Evolutionary conservation across 2,329 filamentous ascomycete species (phyloP), one percentile per base, ranked within the genome.

Genomic region (Biscogniauxia sp.): DNA sequence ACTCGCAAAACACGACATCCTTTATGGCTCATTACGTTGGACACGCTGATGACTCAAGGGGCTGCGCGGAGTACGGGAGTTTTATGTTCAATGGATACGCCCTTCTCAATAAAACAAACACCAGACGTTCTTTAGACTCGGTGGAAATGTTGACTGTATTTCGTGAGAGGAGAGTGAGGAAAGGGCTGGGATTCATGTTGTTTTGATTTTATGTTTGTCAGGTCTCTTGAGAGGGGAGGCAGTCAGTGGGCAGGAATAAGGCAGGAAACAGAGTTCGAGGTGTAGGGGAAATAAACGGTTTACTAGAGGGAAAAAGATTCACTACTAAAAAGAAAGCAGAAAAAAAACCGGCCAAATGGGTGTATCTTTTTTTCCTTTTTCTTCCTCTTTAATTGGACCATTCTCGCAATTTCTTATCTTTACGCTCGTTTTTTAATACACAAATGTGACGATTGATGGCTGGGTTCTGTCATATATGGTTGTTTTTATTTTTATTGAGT

Each of bases 31-130:
- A 32, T 54, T 54, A 32, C 52, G 32, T 54, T 54, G 52, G 52
- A 54, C 25, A 54, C 32, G 52, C 52, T n/a, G 52, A 54, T 54
- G 52, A 54, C 25, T 54, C 52, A 17, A 45, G 37, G 37, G 52
- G 26, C 26, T 32, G 52, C 26, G 32, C 23, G 52, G 52, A 54
- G 52, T 54, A 54, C 26, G 52, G 52, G 52, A 32, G 52, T 54
- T 54, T 19, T 32, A 53, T 23, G 17, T 7, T 53, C 6, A n/a
- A 54, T 50, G 54, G 37, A 45, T 45, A 45, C 17, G 15, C 37
- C 37, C 37, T 45, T 45, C 37, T 45, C 37, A n/a, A n/a, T 45
- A 45, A 45, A 45, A 17, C 37, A 8, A 32, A 45, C 17, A n/a
- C 11, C 15, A 3, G 37, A 17, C 37, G 37, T 45, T 37, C 32